These are phyloP conservation scores for Trichophyton benhamiae DNA, from an alignment of 2,329 filamentous ascomycete species.

Conservation along the genomic window DNA sequence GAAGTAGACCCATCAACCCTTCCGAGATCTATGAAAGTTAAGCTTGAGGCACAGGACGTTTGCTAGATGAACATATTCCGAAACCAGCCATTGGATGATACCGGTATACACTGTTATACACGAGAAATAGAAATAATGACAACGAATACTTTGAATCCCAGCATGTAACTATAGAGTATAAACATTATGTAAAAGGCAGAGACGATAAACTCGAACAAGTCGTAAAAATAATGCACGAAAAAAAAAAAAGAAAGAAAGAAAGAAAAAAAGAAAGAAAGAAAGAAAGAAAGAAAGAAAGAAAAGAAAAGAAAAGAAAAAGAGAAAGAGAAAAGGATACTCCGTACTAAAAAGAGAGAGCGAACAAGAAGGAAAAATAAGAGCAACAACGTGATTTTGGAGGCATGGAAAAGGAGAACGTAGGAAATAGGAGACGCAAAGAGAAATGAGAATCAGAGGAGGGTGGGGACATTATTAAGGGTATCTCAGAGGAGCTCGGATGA, in stretches of 20 bases:
- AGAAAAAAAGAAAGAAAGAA: too few relatives aligned
- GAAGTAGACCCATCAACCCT: background rate
- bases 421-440: too few relatives aligned
- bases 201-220: background rate
- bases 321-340: too few relatives aligned
- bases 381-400: too few relatives aligned
- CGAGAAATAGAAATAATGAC: conserved; percentile 7
- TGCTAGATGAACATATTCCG: background rate
- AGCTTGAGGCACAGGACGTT: conserved; percentile 7
- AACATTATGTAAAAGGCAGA: conserved; percentile 4
- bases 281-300: too few relatives aligned
- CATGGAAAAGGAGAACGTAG: too few relatives aligned
- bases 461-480: conserved; percentile 1
- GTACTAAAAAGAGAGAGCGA: too few relatives aligned
- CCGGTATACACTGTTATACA: conserved; percentile 9
- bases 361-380: too few relatives aligned
- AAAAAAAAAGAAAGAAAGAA: background rate
- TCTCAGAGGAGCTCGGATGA: background rate
- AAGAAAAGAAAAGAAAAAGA: too few relatives aligned
- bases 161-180: conserved; percentile 4
- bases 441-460: too few relatives aligned
- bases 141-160: background rate
- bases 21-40: conserved; percentile 11
- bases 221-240: background rate
- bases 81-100: background rate